phyloP scores from a whole-genome alignment of 306 rosid genomes.

The Aeschynomene evenia region DNA sequence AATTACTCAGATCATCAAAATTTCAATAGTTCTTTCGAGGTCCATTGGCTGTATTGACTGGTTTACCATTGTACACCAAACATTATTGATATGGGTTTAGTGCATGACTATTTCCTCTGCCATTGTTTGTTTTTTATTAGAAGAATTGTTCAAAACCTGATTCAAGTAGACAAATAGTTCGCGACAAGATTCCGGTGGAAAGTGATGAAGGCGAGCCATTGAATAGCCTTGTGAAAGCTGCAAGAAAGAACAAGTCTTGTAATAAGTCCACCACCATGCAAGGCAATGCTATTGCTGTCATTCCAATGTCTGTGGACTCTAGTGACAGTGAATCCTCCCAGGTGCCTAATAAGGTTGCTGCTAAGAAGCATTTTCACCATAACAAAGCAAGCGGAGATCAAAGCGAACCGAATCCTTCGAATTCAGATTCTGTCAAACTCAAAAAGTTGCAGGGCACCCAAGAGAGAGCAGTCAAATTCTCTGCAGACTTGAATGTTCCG shows the following conservation, averaged over 20 bases:
- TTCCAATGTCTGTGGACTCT: slow-evolving; percentile 22
- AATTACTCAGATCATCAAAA: too few relatives aligned
- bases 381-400: slow-evolving; percentile 1
- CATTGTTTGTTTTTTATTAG: slow-evolving; percentile 19
- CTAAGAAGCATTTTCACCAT: slow-evolving; percentile 10
- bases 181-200: slow-evolving; percentile 18
- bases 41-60: too few relatives aligned
- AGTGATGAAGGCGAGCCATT: slow-evolving; percentile 26
- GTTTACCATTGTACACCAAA: too few relatives aligned
- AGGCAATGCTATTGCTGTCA: slow-evolving; percentile 18
- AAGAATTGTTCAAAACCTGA: slow-evolving; percentile 39
- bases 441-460: slow-evolving; percentile 16
- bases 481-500: slow-evolving; percentile 40
- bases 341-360: not conserved
- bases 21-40: too few relatives aligned
- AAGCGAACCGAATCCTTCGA: slow-evolving; percentile 24
- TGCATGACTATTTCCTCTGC: slow-evolving; percentile 15
- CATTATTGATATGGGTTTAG: too few relatives aligned
- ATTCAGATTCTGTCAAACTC: slow-evolving; percentile 11
- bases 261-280: slow-evolving; percentile 10
- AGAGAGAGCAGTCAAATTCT: slow-evolving; percentile 21
- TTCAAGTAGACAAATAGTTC: slow-evolving; percentile 26
- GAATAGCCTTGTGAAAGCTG: slow-evolving; percentile 33
- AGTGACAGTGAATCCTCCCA: slow-evolving; percentile 23
- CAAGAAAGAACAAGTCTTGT: slow-evolving; percentile 18